phyloP scores from a whole-genome alignment of 129 eudicot genomes.

The Oenanthe sinensis region DNA sequence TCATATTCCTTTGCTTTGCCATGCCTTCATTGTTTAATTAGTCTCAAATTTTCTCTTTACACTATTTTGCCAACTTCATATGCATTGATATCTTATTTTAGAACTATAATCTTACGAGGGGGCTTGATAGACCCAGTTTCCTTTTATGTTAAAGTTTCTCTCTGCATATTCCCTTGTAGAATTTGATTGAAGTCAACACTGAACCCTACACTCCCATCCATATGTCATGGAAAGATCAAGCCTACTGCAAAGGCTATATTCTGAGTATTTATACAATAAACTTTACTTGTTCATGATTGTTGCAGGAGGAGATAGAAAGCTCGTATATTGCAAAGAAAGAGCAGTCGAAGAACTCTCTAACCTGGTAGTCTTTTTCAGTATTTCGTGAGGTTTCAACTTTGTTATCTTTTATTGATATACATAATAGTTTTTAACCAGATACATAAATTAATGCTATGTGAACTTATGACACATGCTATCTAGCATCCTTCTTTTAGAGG shows the following conservation, averaged over 20 bases:
- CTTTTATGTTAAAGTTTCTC: neutral
- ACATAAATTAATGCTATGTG: neutral
- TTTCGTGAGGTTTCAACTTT: neutral
- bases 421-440: neutral
- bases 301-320: conserved; percentile 75
- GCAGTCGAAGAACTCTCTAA: conserved; percentile 56
- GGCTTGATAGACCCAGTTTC: neutral
- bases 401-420: neutral
- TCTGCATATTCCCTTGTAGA: neutral
- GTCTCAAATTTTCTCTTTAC: too few species aligned
- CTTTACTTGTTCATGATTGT: conserved; percentile 5
- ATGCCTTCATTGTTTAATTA: neutral
- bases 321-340: conserved; percentile 45
- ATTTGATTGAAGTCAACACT: neutral
- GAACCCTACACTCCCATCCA: neutral
- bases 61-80: neutral
- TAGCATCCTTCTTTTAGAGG: neutral
- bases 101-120: neutral
- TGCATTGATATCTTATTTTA: neutral
- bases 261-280: neutral
- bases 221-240: neutral
- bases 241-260: too few species aligned
- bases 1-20: neutral
- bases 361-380: conserved; percentile 34
- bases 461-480: neutral